Percentiles rank a stretch among this genome's conserved stretches.
phyloP scores from a whole-genome alignment of 139 green algal species.

The Picochlorum sp. region DNA sequence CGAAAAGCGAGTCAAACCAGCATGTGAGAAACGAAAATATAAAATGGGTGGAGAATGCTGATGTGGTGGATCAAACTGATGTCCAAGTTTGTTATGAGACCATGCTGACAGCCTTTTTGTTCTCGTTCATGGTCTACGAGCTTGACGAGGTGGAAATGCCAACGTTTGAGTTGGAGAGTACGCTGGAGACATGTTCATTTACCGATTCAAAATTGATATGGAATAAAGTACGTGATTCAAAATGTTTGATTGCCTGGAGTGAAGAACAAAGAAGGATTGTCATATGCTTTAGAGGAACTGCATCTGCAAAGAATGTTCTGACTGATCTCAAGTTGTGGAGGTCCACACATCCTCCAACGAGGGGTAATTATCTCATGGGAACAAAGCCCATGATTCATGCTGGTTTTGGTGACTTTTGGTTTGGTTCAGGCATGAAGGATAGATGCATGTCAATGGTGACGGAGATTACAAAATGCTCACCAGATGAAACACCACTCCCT shows the following conservation, averaged over 20 bases:
- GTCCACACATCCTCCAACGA: background rate
- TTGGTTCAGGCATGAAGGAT: background rate
- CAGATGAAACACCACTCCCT: background rate
- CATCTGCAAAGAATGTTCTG: conserved; percentile 27
- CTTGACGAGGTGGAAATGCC: too few relatives aligned
- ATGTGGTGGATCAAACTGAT: too few relatives aligned
- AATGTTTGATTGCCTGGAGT: conserved; percentile 34
- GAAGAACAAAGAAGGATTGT: conserved; percentile 10
- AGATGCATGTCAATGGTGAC: background rate
- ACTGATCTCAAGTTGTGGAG: conserved; percentile 30
- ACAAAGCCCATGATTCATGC: background rate
- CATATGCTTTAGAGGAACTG: conserved; percentile 32
- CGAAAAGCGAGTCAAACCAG: too few relatives aligned
- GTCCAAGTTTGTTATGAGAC: too few relatives aligned
- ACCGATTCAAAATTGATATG: conserved; percentile 25
- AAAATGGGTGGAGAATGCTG: too few relatives aligned
- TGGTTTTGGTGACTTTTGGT: conserved; percentile 17
- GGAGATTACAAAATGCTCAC: background rate
- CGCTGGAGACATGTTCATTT: conserved; percentile 9
- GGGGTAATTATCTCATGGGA: background rate
- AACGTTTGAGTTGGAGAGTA: background rate
- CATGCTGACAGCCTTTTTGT: too few relatives aligned
- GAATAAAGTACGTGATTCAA: conserved; percentile 26
- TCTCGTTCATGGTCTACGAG: too few relatives aligned
- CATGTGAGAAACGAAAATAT: too few relatives aligned